Conservation (phyloP, 257 asterid genomes). For the Capsicum baccatum region DNA sequence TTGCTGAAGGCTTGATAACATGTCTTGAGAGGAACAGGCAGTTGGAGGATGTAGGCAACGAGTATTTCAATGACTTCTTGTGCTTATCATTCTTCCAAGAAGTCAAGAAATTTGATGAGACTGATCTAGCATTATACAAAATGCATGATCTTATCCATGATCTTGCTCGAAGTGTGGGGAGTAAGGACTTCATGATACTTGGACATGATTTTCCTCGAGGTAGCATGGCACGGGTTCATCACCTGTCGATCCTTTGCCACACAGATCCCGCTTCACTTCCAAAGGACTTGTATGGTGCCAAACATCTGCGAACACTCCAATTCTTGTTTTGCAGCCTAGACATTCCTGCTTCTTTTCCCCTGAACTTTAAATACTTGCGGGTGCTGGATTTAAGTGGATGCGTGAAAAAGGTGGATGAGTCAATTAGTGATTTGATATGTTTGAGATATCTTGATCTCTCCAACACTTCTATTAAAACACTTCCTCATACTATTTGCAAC, state of each 20-base stretch:
- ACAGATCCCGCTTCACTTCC: constrained; percentile 17
- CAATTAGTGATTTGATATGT: constrained; percentile 31
- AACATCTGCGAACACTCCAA: constrained; percentile 32
- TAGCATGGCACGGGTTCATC: constrained; percentile 21
- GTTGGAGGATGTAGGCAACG: constrained; percentile 33
- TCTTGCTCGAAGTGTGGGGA: constrained; percentile 33
- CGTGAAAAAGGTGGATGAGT: constrained; percentile 30
- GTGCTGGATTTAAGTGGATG: constrained; percentile 27
- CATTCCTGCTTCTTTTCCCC: not conserved
- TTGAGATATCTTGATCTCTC: constrained; percentile 42
- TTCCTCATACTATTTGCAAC: constrained; percentile 32
- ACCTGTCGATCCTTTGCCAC: constrained; percentile 19
- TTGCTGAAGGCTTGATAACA: constrained; percentile 37
- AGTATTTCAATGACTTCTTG: constrained; percentile 35
- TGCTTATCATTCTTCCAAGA: constrained; percentile 34
- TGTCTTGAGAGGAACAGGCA: constrained; percentile 23
- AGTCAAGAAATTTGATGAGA: constrained; percentile 17
- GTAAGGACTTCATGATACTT: constrained; percentile 25
- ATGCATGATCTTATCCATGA: constrained; percentile 37
- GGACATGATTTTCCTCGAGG: not conserved
- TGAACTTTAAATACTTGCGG: constrained; percentile 26
- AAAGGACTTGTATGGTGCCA: constrained; percentile 29
- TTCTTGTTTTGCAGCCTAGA: constrained; percentile 22
- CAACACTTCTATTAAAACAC: constrained; percentile 25
- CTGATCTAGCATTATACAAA: constrained; percentile 21